Evolutionary conservation across 805 yeast genomes (phyloP), one percentile per base, ranked within the genome.

Genomic region (Myxozyma mucilagina): DNA sequence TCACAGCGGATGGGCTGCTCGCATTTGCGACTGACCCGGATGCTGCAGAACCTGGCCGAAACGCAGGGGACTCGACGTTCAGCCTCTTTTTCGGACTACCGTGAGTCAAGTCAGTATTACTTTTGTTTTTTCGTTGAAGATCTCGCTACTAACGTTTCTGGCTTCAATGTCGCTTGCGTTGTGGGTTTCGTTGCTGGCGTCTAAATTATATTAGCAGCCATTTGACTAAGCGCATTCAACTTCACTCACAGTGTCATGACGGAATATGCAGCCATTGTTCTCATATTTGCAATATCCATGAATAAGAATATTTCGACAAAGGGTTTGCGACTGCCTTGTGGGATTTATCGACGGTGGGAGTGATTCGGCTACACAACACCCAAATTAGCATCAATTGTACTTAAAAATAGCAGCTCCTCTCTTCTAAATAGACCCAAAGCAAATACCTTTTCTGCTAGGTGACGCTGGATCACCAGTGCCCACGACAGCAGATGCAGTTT

Each of bases 201-300:
- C 56, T 54, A 14, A 57, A 6, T n/a, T 11, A 20, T 35, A 14
- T n/a, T 20, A n/a, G 45, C 14, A 20, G 9, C 10, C 9, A 5
- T 38, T n/a, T n/a, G 16, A n/a, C 5, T 13, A 36, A 29, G 3
- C 11, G 7, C 13, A 5, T 18, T 20, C 9, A 29, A 5, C 14
- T 9, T 24, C 4, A 34, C 71, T 69, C 50, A 75, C 78, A 43
- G 71, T 74, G 60, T 82, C 87, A 72, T 89, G 96, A 53, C 83
- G 84, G 71, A 89, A 90, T 1, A 86, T 87, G 71, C 97, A 90
- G 10, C 96, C 96, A 69, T 89, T 90, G 67, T 87, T 87, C 68
- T 89, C 91, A 75, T 82, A 90, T 72, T 89, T 89, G 78, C 97
- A 90, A 69, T 82, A 89, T 3, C 97, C 97, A 76, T 90, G 90